Base-by-base conservation (phyloP, 2,329 filamentous ascomycete species). In the Clonostachys rhizophaga region DNA sequence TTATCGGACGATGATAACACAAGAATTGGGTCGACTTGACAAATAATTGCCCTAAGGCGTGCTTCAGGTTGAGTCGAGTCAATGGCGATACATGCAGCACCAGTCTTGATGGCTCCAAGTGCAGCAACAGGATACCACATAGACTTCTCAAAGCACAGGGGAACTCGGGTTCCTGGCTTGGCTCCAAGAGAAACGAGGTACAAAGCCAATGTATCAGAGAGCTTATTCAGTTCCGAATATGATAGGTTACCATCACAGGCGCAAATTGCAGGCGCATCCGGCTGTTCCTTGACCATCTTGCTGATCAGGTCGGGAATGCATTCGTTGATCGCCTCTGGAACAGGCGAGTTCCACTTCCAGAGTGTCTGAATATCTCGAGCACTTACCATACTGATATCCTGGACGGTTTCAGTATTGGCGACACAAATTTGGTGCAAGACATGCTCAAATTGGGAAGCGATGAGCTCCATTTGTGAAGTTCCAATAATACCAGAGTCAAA, bases 171-270 rank as follows among this genome's bases (percentile, higher is more conserved):
- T 5, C 44, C 49, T 8, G 41, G 12, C 1, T 40, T 18, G 6
- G 52, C 30, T 11, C 48, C 47, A 0, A 40, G 10, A 30, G 35
- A 16, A 8, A 42, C 33, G 11, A 56, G 47, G 34, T 35, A 20
- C n/a, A 40, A 33, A 2, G 59, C 58, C 18, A 58, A 49, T 2
- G 42, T 45, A 13, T 39, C 49, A 6, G 57, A 58, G 4, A 51
- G 24, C 3, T 36, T 44, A 40, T 46, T 42, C 7, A 49, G 34
- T 16, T 49, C 20, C 14, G 20, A 14, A 37, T 49, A 49, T 24
- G 47, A 45, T 24, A 45, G 40, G 2, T 39, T 18, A 49, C 70
- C 70, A 48, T 74, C 70, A 68, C 69, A 74, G 4, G 69, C 69
- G 43, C 67, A 55, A 34, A 74, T 62, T 18, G 71, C 70, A 6